Percentiles rank a stretch among this genome's conserved stretches.
phyloP scores from a whole-genome alignment of 208 protist species.

The Leishmania amazonensis region DNA sequence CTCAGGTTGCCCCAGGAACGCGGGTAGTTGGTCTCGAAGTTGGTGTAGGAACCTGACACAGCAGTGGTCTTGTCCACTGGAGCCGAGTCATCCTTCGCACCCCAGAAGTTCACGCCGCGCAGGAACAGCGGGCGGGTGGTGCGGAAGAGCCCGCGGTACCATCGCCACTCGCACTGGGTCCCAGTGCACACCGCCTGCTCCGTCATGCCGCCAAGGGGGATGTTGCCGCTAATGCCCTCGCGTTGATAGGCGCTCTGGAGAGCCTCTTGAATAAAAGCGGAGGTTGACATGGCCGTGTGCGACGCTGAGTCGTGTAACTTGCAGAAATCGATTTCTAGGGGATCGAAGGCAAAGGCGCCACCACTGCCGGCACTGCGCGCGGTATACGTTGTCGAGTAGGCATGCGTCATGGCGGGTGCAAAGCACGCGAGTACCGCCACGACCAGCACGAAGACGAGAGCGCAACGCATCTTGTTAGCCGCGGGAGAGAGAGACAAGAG shows the following conservation, averaged over 20 bases:
- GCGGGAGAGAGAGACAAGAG: neutral
- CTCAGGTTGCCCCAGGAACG: constrained; percentile 40
- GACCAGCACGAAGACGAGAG: neutral
- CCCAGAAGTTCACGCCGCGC: constrained; percentile 44
- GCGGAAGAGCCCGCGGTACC: constrained; percentile 51
- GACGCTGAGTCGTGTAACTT: constrained; percentile 13
- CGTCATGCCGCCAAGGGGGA: constrained; percentile 47
- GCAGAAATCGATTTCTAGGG: constrained; percentile 16
- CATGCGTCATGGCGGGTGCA: constrained; percentile 24
- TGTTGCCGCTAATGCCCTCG: constrained; percentile 18
- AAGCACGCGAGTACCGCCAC: constrained; percentile 7
- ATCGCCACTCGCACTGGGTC: constrained; percentile 45
- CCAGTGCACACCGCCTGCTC: constrained; percentile 37
- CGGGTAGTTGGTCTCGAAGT: constrained; percentile 39
- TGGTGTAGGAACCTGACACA: constrained; percentile 30
- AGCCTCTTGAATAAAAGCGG: constrained; percentile 25
- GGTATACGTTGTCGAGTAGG: constrained; percentile 45
- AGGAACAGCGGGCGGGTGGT: constrained; percentile 41
- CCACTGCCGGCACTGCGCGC: constrained; percentile 3
- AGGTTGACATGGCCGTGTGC: constrained; percentile 65
- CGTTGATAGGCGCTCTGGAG: constrained; percentile 17
- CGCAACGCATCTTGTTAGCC: neutral
- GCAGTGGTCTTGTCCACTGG: constrained; percentile 3
- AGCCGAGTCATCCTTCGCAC: constrained; percentile 8
- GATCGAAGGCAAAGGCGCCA: constrained; percentile 16